These are phyloP conservation scores for Forsythia viridissima DNA, from an alignment of 257 asterid genomes.

Conservation along the genomic window DNA sequence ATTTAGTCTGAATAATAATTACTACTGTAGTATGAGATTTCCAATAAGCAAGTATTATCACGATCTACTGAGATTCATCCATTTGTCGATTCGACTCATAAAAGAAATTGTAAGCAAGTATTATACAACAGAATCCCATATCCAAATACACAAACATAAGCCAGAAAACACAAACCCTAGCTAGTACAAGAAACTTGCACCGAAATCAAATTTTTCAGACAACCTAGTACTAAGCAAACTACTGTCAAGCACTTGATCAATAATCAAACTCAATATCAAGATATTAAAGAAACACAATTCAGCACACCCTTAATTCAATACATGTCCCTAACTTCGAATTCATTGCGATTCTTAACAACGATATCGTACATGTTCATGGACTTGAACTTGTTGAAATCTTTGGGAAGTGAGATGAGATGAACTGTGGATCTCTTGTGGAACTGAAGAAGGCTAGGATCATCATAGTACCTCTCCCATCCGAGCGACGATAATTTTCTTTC, in stretches of 20 bases:
- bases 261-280: background rate
- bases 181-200: background rate
- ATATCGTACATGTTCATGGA: constrained; percentile 48
- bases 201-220: background rate
- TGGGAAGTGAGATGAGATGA: constrained; percentile 55
- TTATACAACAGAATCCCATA: background rate
- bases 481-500: constrained; percentile 35
- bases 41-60: too few species aligned
- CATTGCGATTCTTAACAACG: constrained; percentile 44
- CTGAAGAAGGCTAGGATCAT: constrained; percentile 50
- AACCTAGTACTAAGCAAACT: background rate
- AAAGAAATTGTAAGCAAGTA: background rate
- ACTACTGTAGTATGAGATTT: too few species aligned
- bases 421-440: constrained; percentile 49
- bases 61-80: too few species aligned
- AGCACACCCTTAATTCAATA: background rate
- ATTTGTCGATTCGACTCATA: background rate
- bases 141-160: background rate
- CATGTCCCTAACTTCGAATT: constrained; percentile 43
- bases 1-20: background rate
- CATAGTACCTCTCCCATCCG: constrained; percentile 57
- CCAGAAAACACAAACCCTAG: background rate
- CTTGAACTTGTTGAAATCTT: constrained; percentile 45
- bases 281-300: background rate
- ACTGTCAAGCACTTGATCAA: background rate